Percentiles rank a stretch among this genome's conserved stretches.
Conservation (phyloP, 768 basidiomycete genomes). For the Mycena floridula region DNA sequence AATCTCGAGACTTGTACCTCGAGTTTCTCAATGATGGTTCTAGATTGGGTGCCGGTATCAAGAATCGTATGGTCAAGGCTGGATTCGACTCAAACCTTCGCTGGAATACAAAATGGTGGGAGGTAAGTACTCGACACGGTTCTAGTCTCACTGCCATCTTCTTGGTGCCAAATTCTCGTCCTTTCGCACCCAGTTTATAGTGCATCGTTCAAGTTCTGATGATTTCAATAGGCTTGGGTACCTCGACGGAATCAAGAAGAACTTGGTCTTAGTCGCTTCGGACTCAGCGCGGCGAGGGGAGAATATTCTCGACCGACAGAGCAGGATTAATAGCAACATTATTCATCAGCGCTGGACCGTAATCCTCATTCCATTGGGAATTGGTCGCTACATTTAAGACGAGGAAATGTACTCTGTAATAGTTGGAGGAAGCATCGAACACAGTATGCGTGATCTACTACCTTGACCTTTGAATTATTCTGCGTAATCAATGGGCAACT, state of each 20-base stretch:
- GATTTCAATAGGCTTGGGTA: slow-evolving; percentile 39
- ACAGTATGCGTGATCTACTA: too few relatives aligned
- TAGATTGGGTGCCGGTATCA: slow-evolving; percentile 83
- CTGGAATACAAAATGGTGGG: slow-evolving; percentile 77
- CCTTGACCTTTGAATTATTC: too few relatives aligned
- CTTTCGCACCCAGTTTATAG: neutral
- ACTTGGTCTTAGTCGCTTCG: slow-evolving; percentile 32
- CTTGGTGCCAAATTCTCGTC: too few relatives aligned
- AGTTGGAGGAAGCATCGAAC: too few relatives aligned
- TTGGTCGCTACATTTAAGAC: too few relatives aligned
- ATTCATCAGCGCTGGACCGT: too few relatives aligned
- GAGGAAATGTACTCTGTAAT: too few relatives aligned
- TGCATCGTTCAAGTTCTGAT: neutral
- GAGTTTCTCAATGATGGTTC: too few relatives aligned
- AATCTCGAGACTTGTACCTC: too few relatives aligned
- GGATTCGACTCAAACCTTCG: slow-evolving; percentile 59
- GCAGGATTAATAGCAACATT: too few relatives aligned
- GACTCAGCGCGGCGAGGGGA: slow-evolving; percentile 33
- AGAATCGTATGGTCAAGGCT: slow-evolving; percentile 74
- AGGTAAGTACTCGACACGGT: slow-evolving; percentile 46
- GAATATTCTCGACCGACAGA: too few relatives aligned
- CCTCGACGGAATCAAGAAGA: slow-evolving; percentile 49
- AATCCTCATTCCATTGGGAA: too few relatives aligned
- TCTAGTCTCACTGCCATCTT: slow-evolving; percentile 22
- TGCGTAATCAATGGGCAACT: slow-evolving; percentile 65